Percentiles rank a stretch among this genome's conserved stretches.
phyloP scores from a whole-genome alignment of 192 early-diverging fungal genomes.

The Rhizophagus prolifer region DNA sequence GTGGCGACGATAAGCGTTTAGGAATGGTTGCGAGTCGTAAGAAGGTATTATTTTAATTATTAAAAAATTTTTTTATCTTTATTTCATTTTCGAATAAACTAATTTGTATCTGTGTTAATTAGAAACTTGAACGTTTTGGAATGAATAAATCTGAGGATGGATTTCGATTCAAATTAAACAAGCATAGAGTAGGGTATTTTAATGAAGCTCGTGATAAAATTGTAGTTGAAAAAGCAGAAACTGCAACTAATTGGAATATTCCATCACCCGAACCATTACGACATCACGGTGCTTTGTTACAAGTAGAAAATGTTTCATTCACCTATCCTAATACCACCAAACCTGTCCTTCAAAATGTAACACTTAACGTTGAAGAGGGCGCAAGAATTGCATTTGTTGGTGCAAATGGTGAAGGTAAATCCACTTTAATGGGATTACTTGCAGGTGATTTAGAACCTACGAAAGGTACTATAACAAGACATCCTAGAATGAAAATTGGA shows the following conservation, averaged over 20 bases:
- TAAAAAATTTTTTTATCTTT: too few species aligned
- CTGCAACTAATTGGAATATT: constrained; percentile 60
- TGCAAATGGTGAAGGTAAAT: constrained; percentile 79
- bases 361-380: constrained; percentile 65
- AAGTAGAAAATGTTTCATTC: constrained; percentile 61
- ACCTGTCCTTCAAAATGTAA: constrained; percentile 63
- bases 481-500: constrained; percentile 65
- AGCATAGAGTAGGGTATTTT: constrained; percentile 31
- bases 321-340: constrained; percentile 29
- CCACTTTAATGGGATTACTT: constrained; percentile 80
- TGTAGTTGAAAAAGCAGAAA: constrained; percentile 56
- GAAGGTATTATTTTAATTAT: constrained; percentile 49
- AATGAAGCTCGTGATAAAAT: constrained; percentile 51
- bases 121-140: constrained; percentile 69
- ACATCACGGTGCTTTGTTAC: constrained; percentile 62
- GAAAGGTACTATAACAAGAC: constrained; percentile 60
- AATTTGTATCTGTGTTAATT: not conserved
- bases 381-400: constrained; percentile 77
- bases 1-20: constrained; percentile 82
- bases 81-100: not conserved
- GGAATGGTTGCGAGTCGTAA: constrained; percentile 73
- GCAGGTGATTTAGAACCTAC: constrained; percentile 61
- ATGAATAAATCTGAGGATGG: constrained; percentile 67
- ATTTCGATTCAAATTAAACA: constrained; percentile 60
- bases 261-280: constrained; percentile 70